Evolutionary conservation across 2,329 filamentous ascomycete species (phyloP).

Genomic region (Phialophora verrucosa): DNA sequence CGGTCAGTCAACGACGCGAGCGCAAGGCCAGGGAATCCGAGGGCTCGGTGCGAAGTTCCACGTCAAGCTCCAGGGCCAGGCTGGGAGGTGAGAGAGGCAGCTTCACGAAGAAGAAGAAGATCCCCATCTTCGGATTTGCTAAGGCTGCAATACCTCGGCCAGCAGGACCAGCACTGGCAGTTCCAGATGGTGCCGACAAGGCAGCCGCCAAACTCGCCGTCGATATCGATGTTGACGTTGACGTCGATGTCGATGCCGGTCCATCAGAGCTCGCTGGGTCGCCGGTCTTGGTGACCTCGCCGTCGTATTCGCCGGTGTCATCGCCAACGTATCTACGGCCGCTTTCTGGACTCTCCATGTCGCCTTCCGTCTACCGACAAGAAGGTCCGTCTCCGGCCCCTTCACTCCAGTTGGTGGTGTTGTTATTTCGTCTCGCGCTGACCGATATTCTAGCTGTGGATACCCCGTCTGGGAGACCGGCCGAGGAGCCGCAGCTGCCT

Average conservation of each 20-base stretch:
- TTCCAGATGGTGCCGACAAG: neutral
- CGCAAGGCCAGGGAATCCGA: constrained; percentile 5
- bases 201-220: neutral
- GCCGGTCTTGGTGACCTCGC: neutral
- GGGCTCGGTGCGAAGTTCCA: neutral
- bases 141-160: neutral
- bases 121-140: constrained; percentile 1
- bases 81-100: neutral
- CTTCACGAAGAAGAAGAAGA: neutral
- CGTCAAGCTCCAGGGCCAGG: neutral
- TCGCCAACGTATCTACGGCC: neutral
- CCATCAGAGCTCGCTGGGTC: constrained; percentile 1
- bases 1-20: neutral
- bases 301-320: neutral
- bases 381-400: neutral
- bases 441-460: neutral
- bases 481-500: neutral
- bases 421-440: neutral
- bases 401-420: neutral
- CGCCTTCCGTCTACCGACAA: neutral
- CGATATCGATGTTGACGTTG: neutral
- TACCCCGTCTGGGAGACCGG: neutral
- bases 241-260: neutral
- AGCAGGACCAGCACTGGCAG: neutral
- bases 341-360: neutral